These are phyloP conservation scores for Mollisiaceae sp. DNA, from an alignment of 2,329 filamentous ascomycete species.

Conservation along the genomic window DNA sequence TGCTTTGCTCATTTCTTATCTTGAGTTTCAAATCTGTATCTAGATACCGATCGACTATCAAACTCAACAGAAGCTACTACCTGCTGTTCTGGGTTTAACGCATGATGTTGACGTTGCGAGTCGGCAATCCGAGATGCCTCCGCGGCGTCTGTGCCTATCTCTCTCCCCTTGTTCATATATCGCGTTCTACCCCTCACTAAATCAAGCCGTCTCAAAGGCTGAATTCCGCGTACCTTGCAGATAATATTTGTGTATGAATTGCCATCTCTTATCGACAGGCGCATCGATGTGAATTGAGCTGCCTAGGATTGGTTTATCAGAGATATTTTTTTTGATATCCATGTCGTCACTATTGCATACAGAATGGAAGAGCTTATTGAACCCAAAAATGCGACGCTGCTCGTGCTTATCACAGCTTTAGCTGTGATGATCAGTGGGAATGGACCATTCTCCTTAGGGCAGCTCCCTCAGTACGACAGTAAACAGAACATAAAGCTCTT, in stretches of 20 bases:
- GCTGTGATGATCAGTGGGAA: conserved; percentile 11
- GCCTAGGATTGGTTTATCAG: neutral
- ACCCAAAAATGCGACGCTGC: conserved; percentile 1
- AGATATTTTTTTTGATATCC: neutral
- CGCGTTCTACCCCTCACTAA: conserved; percentile 2
- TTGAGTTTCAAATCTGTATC: neutral
- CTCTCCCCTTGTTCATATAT: conserved; percentile 10
- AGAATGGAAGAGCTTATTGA: conserved; percentile 3
- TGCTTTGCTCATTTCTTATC: neutral
- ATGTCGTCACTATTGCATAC: conserved; percentile 18
- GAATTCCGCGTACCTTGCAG: conserved; percentile 11
- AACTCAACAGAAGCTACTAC: neutral
- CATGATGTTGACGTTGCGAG: neutral
- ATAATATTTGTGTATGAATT: neutral
- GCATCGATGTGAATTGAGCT: conserved; percentile 13
- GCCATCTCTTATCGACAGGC: neutral
- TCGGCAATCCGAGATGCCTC: neutral
- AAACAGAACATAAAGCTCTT: neutral
- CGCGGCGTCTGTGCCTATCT: conserved; percentile 7
- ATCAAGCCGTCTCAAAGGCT: neutral
- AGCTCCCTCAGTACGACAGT: conserved; percentile 11
- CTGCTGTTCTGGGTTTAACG: conserved; percentile 5
- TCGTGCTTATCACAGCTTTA: conserved; percentile 15
- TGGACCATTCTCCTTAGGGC: conserved; percentile 13
- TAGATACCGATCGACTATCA: neutral